phyloP scores from a whole-genome alignment of 2,329 filamentous ascomycete genomes.

The Ceratocystis eucalypticola region DNA sequence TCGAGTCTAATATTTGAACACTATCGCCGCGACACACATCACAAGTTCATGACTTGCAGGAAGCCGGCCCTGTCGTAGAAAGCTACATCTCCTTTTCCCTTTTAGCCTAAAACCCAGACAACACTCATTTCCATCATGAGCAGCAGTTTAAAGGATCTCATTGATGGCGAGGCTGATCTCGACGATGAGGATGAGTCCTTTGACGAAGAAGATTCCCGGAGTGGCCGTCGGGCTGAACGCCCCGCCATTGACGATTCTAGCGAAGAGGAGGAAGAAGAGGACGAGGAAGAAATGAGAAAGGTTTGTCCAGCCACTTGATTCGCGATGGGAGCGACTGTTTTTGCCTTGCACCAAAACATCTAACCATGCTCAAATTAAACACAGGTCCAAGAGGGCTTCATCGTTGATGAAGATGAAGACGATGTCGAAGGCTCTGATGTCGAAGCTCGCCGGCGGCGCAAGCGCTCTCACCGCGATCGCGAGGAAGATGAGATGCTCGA shows the following conservation, averaged over 20 bases:
- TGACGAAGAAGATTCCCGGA: constrained; percentile 52
- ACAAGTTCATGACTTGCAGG: background rate
- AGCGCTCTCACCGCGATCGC: constrained; percentile 61
- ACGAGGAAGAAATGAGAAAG: constrained; percentile 73
- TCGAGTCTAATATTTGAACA: background rate
- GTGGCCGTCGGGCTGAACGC: constrained; percentile 3
- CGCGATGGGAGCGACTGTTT: background rate
- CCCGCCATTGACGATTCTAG: constrained; percentile 54
- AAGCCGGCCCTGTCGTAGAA: background rate
- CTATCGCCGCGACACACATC: background rate
- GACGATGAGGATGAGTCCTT: constrained; percentile 77
- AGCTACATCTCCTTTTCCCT: background rate
- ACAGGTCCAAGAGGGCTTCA: constrained; percentile 86
- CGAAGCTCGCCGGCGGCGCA: constrained; percentile 51
- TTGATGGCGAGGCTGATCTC: constrained; percentile 74
- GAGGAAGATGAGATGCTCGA: constrained; percentile 82
- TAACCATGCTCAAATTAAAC: constrained; percentile 1
- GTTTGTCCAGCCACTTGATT: constrained; percentile 31
- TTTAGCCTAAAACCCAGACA: background rate
- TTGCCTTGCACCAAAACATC: background rate
- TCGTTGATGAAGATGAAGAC: constrained; percentile 82
- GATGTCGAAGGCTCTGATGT: constrained; percentile 51
- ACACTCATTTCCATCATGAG: constrained; percentile 35
- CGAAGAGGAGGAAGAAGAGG: constrained; percentile 84
- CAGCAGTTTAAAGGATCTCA: constrained; percentile 56